phyloP scores from a whole-genome alignment of 805 yeast genomes.

The Candida nanaspora region DNA sequence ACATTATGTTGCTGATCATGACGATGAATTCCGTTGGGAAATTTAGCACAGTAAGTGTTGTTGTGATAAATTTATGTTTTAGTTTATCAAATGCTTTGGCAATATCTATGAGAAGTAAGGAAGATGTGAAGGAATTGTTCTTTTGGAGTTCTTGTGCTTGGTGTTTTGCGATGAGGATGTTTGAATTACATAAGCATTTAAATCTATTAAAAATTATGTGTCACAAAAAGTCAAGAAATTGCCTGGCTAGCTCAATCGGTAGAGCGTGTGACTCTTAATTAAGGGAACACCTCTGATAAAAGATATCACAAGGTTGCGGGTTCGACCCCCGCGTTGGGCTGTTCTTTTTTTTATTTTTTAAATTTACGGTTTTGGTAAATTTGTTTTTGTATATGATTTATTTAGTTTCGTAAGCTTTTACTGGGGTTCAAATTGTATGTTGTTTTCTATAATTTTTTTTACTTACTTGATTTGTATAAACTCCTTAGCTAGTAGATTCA shows the following conservation, averaged over 20 bases:
- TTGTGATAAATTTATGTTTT: no score
- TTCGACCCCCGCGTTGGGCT: slow-evolving; percentile 11
- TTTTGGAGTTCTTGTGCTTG: no score
- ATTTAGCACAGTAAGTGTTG: no score
- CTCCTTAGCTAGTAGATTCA: not conserved
- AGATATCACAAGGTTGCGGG: slow-evolving; percentile 3
- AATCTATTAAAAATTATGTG: no score
- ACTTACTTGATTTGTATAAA: not conserved
- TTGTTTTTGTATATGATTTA: not conserved
- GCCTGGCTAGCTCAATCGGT: slow-evolving; percentile 4
- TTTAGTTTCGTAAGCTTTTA: not conserved
- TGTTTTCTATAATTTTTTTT: not conserved
- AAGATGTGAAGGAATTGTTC: no score
- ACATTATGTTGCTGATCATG: no score
- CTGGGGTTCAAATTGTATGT: not conserved
- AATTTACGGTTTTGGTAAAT: not conserved
- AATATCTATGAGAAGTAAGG: no score
- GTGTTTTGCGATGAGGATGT: no score
- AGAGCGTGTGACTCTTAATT: slow-evolving; percentile 3
- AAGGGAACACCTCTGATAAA: not conserved
- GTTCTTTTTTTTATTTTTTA: slow-evolving; percentile 12
- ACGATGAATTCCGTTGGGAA: no score
- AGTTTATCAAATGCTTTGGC: no score
- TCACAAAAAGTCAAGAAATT: no score
- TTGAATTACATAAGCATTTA: no score